Conservation (phyloP, 225 moss, liverwort and hornwort species). For the Climacium dendroides region DNA sequence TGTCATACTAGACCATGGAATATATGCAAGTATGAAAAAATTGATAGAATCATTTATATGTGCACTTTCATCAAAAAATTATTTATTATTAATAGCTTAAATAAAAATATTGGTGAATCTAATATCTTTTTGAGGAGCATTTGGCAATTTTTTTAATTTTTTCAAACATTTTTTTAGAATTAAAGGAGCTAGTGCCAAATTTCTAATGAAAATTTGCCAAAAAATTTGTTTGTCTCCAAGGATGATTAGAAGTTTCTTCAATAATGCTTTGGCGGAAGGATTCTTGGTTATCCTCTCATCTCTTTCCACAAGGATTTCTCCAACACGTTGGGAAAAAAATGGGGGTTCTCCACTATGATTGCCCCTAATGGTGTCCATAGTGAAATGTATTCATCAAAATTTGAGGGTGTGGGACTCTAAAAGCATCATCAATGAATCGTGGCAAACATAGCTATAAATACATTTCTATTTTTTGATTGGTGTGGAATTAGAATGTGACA, state of each 20-base stretch:
- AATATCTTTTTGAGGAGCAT: too few species aligned
- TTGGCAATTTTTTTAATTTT: too few species aligned
- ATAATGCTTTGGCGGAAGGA: rapidly evolving
- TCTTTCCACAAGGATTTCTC: not conserved
- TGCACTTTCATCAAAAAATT: not conserved
- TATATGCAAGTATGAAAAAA: not conserved
- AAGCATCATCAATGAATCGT: not conserved
- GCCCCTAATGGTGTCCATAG: not conserved
- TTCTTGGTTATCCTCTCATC: not conserved
- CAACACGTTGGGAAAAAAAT: too few species aligned
- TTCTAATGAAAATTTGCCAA: too few species aligned
- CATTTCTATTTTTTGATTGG: not conserved
- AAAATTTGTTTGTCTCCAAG: not conserved
- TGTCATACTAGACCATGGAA: too few species aligned
- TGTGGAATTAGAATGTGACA: too few species aligned
- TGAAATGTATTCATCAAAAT: not conserved
- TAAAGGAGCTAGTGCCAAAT: too few species aligned
- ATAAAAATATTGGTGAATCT: too few species aligned
- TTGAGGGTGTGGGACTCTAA: rapidly evolving
- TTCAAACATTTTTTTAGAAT: too few species aligned
- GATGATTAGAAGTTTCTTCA: not conserved
- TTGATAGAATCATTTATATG: not conserved
- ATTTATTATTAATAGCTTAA: not conserved
- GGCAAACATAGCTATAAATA: not conserved
- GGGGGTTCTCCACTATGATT: rapidly evolving